Base-by-base conservation (phyloP, 371 early-diverging fungal species). In the Umbelopsis sp. region DNA sequence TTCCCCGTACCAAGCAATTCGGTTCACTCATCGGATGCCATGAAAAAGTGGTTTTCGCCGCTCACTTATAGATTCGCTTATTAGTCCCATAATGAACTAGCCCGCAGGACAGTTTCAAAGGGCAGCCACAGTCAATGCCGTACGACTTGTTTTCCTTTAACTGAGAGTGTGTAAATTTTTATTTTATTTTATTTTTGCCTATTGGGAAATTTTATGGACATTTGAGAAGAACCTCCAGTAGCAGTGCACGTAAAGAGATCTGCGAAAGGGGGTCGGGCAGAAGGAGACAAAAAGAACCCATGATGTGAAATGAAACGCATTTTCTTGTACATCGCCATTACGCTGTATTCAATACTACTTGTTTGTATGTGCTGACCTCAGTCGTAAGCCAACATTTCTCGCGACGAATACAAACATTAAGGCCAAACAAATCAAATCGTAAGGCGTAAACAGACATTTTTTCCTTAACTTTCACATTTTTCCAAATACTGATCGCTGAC, bases 51-150 rank as follows among this genome's bases (percentile, higher is more conserved):
- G 12, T 29, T 57, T 57, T 35, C 41, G 57, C 37, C 29, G 57
- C 57, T 48, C 16, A n/a, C 16, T 16, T 48, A 48, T 57, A 25
- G 22, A 25, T 35, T 35, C 35, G 29, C 35, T 57, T 35, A 57
- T 57, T 57, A 35, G 57, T 57, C 57, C 35, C 57, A 57, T 57
- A 57, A 57, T 35, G 57, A 57, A 57, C 57, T 35, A 57, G 57
- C 35, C 57, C 57, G 37, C 57, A 57, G 57, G 57, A 57, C 57
- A 57, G 57, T 57, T 57, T 57, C 32, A 57, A 57, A 57, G 18
- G 16, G 9, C 29, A 18, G 35, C 35, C 4, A 57, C 29, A 18
- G 57, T 51, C 29, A n/a, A 12, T 18, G 57, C 18, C 12, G 41
- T 14, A 57, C 35, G 35, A 37, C 57, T 25, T 35, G 48, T 48